Conservation (phyloP, 192 early-diverging fungal species). For the Obelidium mucronatum region DNA sequence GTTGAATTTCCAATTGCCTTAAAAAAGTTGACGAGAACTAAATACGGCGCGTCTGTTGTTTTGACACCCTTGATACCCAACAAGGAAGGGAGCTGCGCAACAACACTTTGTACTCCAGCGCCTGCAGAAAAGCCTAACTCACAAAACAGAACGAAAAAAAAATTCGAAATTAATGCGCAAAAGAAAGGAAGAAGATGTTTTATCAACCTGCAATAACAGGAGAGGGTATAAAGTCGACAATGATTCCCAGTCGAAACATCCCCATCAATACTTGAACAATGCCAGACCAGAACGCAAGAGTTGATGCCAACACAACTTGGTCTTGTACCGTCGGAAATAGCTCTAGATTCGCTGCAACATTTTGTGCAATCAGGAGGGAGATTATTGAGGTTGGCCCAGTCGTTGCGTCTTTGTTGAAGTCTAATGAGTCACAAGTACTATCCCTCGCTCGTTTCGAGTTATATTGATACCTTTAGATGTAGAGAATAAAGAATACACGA, state of each 20-base stretch:
- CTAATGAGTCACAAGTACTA: background rate
- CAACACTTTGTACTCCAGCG: constrained; percentile 79
- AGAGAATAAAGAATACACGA: constrained; percentile 75
- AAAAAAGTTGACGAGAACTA: constrained; percentile 77
- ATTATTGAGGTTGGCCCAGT: constrained; percentile 81
- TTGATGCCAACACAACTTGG: constrained; percentile 59
- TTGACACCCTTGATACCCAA: constrained; percentile 80
- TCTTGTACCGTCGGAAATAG: constrained; percentile 25
- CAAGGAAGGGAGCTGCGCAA: constrained; percentile 81
- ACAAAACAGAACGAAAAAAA: background rate
- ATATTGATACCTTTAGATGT: constrained; percentile 66
- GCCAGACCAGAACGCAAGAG: constrained; percentile 76
- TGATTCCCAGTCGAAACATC: constrained; percentile 79
- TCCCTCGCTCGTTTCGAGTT: background rate
- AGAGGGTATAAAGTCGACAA: constrained; percentile 86
- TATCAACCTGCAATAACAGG: constrained; percentile 64
- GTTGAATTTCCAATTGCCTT: constrained; percentile 22
- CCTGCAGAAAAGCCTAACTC: constrained; percentile 85
- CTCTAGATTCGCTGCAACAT: constrained; percentile 52
- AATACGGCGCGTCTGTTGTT: constrained; percentile 73
- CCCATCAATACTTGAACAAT: constrained; percentile 74
- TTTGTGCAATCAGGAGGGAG: constrained; percentile 76
- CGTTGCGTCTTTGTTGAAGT: constrained; percentile 53
- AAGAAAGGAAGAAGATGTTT: background rate
- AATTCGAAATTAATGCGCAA: background rate